A percentile compares a stretch with the other conserved stretches of the same genome.
Evolutionary conservation across 2,329 filamentous ascomycete species (phyloP).

Genomic region (Fusarium sulawesiense): DNA sequence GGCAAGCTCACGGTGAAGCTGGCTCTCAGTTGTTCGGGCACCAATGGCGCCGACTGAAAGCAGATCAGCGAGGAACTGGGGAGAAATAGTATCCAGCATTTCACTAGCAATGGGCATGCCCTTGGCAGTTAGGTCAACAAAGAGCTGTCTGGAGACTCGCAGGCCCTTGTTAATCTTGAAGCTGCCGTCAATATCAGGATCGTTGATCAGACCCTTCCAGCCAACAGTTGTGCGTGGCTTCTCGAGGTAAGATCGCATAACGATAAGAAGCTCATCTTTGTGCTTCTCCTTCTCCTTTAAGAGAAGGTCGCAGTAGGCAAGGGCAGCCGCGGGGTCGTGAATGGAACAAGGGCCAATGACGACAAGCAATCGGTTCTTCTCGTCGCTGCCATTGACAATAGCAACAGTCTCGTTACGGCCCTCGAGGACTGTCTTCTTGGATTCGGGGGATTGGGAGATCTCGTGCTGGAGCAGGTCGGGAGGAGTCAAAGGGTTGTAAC

Average conservation of each 20-base stretch:
- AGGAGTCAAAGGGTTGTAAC: conserved; percentile 92
- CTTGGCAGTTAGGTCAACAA: conserved; percentile 88
- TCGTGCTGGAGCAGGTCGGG: conserved; percentile 96
- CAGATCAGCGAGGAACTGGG: conserved; percentile 94
- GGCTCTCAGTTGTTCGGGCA: conserved; percentile 95
- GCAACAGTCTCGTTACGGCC: conserved; percentile 73
- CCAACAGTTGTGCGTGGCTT: conserved; percentile 98
- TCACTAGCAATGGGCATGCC: conserved; percentile 98
- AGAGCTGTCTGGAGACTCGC: conserved; percentile 86
- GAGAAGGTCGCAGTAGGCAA: conserved; percentile 92
- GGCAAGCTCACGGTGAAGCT: conserved; percentile 93
- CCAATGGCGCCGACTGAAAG: conserved; percentile 93
- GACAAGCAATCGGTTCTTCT: conserved; percentile 71
- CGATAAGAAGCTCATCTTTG: conserved; percentile 87
- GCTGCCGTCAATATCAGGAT: conserved; percentile 97
- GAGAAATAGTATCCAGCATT: conserved; percentile 98
- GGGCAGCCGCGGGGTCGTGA: conserved; percentile 89
- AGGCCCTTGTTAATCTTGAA: conserved; percentile 99
- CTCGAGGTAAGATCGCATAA: conserved; percentile 98
- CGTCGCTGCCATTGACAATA: conserved; percentile 75
- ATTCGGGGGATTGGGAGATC: conserved; percentile 71
- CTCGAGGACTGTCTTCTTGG: conserved; percentile 69
- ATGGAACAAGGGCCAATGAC: conserved; percentile 97
- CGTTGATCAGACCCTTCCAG: conserved; percentile 99
- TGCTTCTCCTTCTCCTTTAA: conserved; percentile 87